These are phyloP conservation scores for Conidiobolus incongruus DNA, from an alignment of 371 early-diverging fungal species.

Conservation along the genomic window DNA sequence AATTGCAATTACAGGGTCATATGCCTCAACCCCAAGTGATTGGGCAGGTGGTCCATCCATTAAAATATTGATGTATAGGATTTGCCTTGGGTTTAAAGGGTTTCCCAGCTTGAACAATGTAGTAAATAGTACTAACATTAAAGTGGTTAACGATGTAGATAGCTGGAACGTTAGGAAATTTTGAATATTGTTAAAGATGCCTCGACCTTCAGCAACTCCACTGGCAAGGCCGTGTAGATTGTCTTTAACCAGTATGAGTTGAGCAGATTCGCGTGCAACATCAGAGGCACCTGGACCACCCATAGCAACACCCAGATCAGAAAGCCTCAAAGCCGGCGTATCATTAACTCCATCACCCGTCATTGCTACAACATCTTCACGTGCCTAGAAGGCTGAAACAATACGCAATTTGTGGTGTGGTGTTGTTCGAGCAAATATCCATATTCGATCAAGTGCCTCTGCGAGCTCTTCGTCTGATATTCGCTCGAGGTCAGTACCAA, in stretches of 20 bases:
- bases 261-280: conserved; percentile 77
- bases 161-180: conserved; percentile 79
- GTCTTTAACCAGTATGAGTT: conserved; percentile 80
- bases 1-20: conserved; percentile 59
- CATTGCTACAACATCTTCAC: conserved; percentile 61
- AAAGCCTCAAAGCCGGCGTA: conserved; percentile 68
- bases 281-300: conserved; percentile 76
- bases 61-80: conserved; percentile 87
- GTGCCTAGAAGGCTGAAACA: conserved; percentile 47
- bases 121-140: conserved; percentile 64
- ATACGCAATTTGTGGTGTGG: conserved; percentile 80
- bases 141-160: conserved; percentile 60
- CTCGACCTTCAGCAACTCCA: conserved; percentile 82
- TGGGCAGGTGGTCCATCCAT: conserved; percentile 90
- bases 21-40: conserved; percentile 68
- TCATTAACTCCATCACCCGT: conserved; percentile 97
- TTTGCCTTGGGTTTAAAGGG: conserved; percentile 93
- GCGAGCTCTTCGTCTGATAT: conserved; percentile 37
- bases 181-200: conserved; percentile 80
- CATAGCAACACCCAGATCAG: conserved; percentile 85
- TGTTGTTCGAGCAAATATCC: conserved; percentile 76
- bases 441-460: conserved; percentile 23
- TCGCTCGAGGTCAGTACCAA: conserved; percentile 44
- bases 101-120: conserved; percentile 70
- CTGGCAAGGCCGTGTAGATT: conserved; percentile 59